Conservation (phyloP, 2,329 filamentous ascomycete species). For the Phyllosticta citribraziliensis region DNA sequence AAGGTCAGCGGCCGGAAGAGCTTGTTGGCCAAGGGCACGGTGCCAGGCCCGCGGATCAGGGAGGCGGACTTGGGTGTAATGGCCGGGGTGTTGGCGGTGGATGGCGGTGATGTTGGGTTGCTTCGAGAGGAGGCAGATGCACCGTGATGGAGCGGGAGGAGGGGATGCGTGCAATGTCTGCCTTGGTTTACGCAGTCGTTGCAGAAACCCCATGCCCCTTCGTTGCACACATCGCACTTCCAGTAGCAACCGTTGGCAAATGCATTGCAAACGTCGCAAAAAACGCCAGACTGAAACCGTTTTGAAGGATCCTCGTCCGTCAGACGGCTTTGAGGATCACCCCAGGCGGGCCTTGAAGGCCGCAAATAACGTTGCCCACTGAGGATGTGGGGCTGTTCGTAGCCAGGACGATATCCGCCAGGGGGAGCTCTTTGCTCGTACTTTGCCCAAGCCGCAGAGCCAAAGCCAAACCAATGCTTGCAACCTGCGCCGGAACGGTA, state of each 20-base stretch:
- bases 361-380: slow-evolving; percentile 35
- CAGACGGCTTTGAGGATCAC: slow-evolving; percentile 15
- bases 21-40: slow-evolving; percentile 22
- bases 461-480: slow-evolving; percentile 81
- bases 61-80: slow-evolving; percentile 18
- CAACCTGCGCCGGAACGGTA: slow-evolving; percentile 72
- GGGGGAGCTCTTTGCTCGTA: slow-evolving; percentile 44
- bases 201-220: slow-evolving; percentile 93
- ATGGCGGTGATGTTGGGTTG: slow-evolving; percentile 15
- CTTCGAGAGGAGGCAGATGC: slow-evolving; percentile 2
- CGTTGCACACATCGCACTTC: slow-evolving; percentile 79
- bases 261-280: slow-evolving; percentile 66
- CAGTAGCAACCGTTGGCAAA: slow-evolving; percentile 80
- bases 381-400: slow-evolving; percentile 45
- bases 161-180: slow-evolving; percentile 67
- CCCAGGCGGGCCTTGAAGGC: slow-evolving; percentile 12
- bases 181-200: slow-evolving; percentile 78
- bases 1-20: slow-evolving; percentile 60
- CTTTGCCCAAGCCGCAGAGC: slow-evolving; percentile 56
- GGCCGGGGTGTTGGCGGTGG: slow-evolving; percentile 18
- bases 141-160: slow-evolving; percentile 65
- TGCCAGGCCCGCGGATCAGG: slow-evolving; percentile 27
- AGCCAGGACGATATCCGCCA: slow-evolving; percentile 30
- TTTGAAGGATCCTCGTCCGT: slow-evolving; percentile 52
- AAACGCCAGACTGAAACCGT: slow-evolving; percentile 67